A percentile compares a stretch with the other conserved stretches of the same genome.
Evolutionary conservation across 768 basidiomycete genomes (phyloP).

Genomic region (Cyathus striatus): DNA sequence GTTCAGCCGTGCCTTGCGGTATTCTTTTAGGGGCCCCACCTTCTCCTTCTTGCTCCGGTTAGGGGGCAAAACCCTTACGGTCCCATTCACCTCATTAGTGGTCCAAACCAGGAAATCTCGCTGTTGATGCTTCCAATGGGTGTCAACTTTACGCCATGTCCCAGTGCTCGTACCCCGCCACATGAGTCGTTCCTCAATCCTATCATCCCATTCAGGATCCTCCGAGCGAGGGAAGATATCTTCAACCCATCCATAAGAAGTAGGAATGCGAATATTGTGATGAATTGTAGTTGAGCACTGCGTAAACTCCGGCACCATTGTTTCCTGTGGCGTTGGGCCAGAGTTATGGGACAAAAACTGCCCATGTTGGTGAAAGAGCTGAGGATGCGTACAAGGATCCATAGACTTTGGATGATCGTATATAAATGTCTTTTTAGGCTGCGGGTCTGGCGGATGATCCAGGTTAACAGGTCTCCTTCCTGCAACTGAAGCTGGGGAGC

Average conservation of each 20-base stretch:
- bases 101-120: constrained; percentile 40
- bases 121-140: constrained; percentile 47
- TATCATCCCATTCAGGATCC: constrained; percentile 63
- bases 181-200: constrained; percentile 52
- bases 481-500: constrained; percentile 30
- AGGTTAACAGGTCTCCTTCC: constrained; percentile 27
- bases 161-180: constrained; percentile 80
- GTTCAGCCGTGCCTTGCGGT: constrained; percentile 37
- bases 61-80: constrained; percentile 30
- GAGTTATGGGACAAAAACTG: constrained; percentile 42
- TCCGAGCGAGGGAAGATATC: constrained; percentile 33
- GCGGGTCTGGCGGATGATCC: constrained; percentile 24
- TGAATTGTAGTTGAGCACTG: constrained; percentile 46
- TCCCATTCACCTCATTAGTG: constrained; percentile 36
- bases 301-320: constrained; percentile 48
- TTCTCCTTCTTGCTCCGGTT: constrained; percentile 15
- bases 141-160: constrained; percentile 31
- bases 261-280: constrained; percentile 49
- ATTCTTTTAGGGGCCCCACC: constrained; percentile 26
- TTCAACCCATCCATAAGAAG: constrained; percentile 43
- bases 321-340: constrained; percentile 39
- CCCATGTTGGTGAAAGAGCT: constrained; percentile 42
- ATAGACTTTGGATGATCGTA: constrained; percentile 41
- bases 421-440: constrained; percentile 40
- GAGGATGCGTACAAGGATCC: constrained; percentile 46